These are phyloP conservation scores for Yamadazyma dushanensis DNA, from an alignment of 1,139 yeast species.

Conservation along the genomic window DNA sequence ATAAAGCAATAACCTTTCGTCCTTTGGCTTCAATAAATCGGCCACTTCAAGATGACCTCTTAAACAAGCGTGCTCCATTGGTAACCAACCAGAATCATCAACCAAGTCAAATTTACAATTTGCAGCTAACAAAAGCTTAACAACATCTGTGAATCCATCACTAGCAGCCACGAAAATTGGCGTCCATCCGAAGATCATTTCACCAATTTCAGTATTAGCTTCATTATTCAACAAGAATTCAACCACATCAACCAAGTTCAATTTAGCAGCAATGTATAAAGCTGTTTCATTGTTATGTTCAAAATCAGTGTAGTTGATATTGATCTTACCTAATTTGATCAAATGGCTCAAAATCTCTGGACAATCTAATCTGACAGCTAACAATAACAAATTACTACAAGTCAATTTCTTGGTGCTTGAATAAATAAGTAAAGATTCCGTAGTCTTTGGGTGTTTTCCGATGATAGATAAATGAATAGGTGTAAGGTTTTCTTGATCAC, in stretches of 20 bases:
- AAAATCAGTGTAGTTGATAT: slow-evolving; percentile 61
- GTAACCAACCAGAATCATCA: slow-evolving; percentile 95
- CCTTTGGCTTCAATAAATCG: slow-evolving; percentile 52
- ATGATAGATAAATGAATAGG: slow-evolving; percentile 84
- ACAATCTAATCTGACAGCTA: slow-evolving; percentile 73
- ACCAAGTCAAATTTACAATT: slow-evolving; percentile 56
- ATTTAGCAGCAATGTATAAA: slow-evolving; percentile 73
- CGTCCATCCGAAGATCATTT: slow-evolving; percentile 87
- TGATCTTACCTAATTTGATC: slow-evolving; percentile 57
- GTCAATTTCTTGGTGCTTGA: slow-evolving; percentile 35
- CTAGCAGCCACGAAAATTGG: slow-evolving; percentile 90
- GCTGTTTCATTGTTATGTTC: slow-evolving; percentile 75
- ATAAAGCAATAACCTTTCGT: slow-evolving; percentile 34
- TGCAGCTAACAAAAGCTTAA: slow-evolving; percentile 50
- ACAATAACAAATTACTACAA: slow-evolving; percentile 55
- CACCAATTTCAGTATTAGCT: slow-evolving; percentile 78
- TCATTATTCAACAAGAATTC: slow-evolving; percentile 51
- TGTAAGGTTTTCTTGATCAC: slow-evolving; percentile 78
- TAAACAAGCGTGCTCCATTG: slow-evolving; percentile 92
- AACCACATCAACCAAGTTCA: slow-evolving; percentile 56
- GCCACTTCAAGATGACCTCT: slow-evolving; percentile 84
- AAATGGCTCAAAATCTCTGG: slow-evolving; percentile 56
- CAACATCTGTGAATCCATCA: slow-evolving; percentile 70
- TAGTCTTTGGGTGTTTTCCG: slow-evolving; percentile 81
- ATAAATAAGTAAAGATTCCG: slow-evolving; percentile 55